phyloP scores from a whole-genome alignment of 2,329 filamentous ascomycete genomes.

The Ploettnerulaceae sp. region DNA sequence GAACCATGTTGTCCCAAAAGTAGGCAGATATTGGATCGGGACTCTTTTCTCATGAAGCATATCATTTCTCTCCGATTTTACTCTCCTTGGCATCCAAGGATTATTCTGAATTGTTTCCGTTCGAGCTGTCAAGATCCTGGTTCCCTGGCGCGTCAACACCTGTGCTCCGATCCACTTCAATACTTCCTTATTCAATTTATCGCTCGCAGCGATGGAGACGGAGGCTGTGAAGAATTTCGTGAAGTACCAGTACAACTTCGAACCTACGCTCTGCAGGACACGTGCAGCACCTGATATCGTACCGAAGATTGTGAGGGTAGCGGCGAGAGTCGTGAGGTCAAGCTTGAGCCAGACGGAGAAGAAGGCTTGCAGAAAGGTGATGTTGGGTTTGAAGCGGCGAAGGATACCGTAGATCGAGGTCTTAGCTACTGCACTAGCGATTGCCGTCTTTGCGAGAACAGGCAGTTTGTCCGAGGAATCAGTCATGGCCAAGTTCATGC shows the following conservation, averaged over 20 bases:
- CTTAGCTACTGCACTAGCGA: neutral
- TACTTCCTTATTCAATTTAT: constrained; percentile 43
- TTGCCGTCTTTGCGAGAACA: neutral
- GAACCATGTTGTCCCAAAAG: constrained; percentile 45
- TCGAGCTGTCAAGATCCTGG: constrained; percentile 41
- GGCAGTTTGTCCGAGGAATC: neutral
- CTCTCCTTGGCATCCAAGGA: constrained; percentile 40
- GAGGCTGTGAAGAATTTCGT: constrained; percentile 42
- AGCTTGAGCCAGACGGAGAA: constrained; percentile 41
- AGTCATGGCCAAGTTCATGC: neutral
- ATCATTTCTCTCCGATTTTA: constrained; percentile 33
- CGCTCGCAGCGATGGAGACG: constrained; percentile 40
- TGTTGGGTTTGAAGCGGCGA: neutral
- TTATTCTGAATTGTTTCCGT: constrained; percentile 36
- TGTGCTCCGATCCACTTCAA: constrained; percentile 43
- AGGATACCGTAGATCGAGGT: neutral
- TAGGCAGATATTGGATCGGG: constrained; percentile 41
- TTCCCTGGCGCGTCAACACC: constrained; percentile 34
- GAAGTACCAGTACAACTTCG: constrained; percentile 39
- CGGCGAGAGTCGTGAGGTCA: constrained; percentile 43
- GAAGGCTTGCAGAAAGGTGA: constrained; percentile 33
- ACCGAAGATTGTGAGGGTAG: constrained; percentile 42
- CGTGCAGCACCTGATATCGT: constrained; percentile 39
- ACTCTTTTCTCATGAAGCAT: constrained; percentile 27
- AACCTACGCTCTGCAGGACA: constrained; percentile 36